phyloP scores from a whole-genome alignment of 2,329 filamentous ascomycete species.

The Trichoderma simmonsii region DNA sequence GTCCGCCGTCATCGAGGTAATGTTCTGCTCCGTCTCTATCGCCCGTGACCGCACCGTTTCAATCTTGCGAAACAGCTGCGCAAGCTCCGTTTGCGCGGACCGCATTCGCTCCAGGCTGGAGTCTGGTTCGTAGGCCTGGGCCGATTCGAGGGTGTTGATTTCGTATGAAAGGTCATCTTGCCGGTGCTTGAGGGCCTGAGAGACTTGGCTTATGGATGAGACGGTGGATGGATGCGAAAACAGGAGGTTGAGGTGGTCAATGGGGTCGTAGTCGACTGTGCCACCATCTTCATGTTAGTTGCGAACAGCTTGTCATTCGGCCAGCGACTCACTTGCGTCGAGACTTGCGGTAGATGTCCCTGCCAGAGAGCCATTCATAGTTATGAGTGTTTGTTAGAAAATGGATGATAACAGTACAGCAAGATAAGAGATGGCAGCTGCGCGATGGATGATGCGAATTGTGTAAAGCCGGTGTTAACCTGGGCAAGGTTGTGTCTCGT shows the following conservation, averaged over 20 bases:
- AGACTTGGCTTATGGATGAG: slow-evolving; percentile 70
- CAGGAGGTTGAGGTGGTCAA: slow-evolving; percentile 87
- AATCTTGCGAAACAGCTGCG: slow-evolving; percentile 88
- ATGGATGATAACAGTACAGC: neutral
- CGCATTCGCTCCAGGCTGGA: slow-evolving; percentile 90
- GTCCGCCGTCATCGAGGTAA: slow-evolving; percentile 97
- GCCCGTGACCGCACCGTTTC: slow-evolving; percentile 87
- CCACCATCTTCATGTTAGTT: slow-evolving; percentile 15
- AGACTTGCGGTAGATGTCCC: slow-evolving; percentile 41
- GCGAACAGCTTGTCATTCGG: slow-evolving; percentile 23
- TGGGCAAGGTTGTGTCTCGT: neutral
- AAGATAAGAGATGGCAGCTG: neutral
- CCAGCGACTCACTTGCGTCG: slow-evolving; percentile 41
- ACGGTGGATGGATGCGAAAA: slow-evolving; percentile 89
- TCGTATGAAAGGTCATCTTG: slow-evolving; percentile 79
- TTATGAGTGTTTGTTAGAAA: neutral
- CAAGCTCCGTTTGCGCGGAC: slow-evolving; percentile 83
- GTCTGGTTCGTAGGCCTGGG: slow-evolving; percentile 80
- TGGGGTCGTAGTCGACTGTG: slow-evolving; percentile 78
- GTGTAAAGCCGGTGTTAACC: slow-evolving; percentile 8
- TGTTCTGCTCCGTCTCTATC: slow-evolving; percentile 88
- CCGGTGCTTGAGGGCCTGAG: slow-evolving; percentile 68
- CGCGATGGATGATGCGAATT: neutral
- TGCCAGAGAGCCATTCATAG: slow-evolving; percentile 40
- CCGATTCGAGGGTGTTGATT: slow-evolving; percentile 69